Evolutionary conservation across 192 early-diverging fungal genomes (phyloP).

Genomic region (Linnemannia exigua): DNA sequence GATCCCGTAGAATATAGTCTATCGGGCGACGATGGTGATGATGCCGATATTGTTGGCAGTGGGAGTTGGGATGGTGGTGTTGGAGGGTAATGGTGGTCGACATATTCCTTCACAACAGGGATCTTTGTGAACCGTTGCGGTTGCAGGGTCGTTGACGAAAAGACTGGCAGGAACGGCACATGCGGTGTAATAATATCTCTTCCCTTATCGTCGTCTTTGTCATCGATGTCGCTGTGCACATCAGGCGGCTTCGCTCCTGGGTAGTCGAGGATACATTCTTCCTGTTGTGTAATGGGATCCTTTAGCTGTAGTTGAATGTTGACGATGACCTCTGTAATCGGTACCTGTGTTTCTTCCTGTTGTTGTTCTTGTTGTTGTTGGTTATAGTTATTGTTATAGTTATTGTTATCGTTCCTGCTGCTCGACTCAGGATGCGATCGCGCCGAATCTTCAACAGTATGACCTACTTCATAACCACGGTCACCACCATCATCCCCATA

Average conservation of each 20-base stretch:
- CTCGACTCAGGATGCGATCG: no score
- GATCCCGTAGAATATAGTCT: background rate
- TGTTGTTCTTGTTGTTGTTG: background rate
- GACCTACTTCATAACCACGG: background rate
- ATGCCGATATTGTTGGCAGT: background rate
- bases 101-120: background rate
- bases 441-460: no score
- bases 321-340: background rate
- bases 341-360: background rate
- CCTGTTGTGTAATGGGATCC: background rate
- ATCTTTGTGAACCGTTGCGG: slow-evolving; percentile 1
- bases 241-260: background rate
- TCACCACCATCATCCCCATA: background rate
- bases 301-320: background rate
- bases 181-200: slow-evolving; percentile 3
- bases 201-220: no score
- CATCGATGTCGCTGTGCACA: no score
- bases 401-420: background rate
- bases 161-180: background rate
- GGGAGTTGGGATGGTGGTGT: background rate
- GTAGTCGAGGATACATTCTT: background rate
- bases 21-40: background rate
- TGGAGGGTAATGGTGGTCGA: background rate
- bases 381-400: background rate
- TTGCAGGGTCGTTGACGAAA: background rate